phyloP scores from a whole-genome alignment of 2,329 filamentous ascomycete genomes.

The Raffaelea ambrosiae region DNA sequence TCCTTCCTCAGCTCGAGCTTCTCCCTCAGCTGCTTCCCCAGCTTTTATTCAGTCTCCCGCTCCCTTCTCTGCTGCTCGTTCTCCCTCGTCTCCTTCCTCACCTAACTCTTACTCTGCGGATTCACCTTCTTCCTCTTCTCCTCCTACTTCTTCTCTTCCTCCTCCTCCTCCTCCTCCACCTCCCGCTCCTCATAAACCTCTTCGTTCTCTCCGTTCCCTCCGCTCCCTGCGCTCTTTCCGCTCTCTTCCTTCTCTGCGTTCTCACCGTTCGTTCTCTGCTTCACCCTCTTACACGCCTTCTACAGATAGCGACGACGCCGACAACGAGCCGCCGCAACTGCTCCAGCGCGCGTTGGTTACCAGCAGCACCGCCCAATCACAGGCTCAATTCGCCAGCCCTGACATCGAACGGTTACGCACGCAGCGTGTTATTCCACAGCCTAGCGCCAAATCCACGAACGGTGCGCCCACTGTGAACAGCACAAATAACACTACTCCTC shows the following conservation, averaged over 20 bases:
- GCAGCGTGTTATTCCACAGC: too few species aligned
- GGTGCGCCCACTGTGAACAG: not conserved
- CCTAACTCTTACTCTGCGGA: too few species aligned
- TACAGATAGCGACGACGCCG: conserved; percentile 11
- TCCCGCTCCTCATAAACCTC: not conserved
- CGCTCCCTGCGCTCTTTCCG: not conserved
- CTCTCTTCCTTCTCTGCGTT: too few species aligned
- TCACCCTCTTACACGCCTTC: conserved; percentile 1
- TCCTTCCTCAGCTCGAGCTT: not conserved
- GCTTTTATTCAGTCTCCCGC: not conserved
- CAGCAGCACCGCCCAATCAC: conserved; percentile 6
- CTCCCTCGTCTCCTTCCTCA: not conserved
- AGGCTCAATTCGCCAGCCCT: not conserved
- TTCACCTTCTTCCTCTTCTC: not conserved
- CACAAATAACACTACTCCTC: not conserved
- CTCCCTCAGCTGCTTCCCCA: conserved; percentile 1
- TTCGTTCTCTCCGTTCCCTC: too few species aligned
- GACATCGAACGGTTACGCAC: too few species aligned
- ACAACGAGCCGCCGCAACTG: conserved; percentile 9
- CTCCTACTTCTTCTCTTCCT: not conserved
- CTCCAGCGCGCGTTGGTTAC: not conserved
- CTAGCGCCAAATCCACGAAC: too few species aligned
- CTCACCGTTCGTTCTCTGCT: too few species aligned
- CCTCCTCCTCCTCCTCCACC: not conserved
- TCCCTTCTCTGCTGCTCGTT: not conserved